A percentile compares a stretch with the other conserved stretches of the same genome.
Evolutionary conservation across 352 stramenopile genomes (phyloP).

Genomic region (Stephanocyclus meneghinianus): DNA sequence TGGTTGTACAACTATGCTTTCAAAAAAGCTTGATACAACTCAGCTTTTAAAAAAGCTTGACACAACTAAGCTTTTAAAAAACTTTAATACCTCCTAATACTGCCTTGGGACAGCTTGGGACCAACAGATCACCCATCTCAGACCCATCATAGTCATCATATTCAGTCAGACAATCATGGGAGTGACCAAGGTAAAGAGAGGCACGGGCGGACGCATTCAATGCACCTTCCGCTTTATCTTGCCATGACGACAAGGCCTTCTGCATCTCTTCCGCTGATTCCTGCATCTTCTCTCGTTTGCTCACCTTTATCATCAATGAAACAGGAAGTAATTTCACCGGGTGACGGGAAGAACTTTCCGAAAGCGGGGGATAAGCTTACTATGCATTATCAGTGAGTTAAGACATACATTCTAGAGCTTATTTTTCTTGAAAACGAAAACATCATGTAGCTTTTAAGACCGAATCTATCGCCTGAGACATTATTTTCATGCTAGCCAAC

Average conservation of each 20-base stretch:
- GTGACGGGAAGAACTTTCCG: conserved; percentile 80
- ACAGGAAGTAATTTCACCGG: conserved; percentile 62
- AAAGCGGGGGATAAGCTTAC: conserved; percentile 77
- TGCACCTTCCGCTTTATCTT: background rate
- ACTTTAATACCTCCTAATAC: no score
- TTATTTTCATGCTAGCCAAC: background rate
- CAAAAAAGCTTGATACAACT: no score
- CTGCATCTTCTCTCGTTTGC: background rate
- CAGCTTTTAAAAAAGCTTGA: no score
- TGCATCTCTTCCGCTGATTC: background rate
- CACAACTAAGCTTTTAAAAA: no score
- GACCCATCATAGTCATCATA: no score
- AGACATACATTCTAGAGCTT: background rate
- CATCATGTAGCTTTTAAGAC: background rate
- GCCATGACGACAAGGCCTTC: background rate
- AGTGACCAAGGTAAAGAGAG: conserved; percentile 36
- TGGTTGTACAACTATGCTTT: no score
- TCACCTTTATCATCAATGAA: background rate
- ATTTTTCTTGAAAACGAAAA: background rate
- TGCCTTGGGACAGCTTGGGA: no score
- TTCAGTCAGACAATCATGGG: conserved; percentile 24
- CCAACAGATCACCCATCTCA: no score
- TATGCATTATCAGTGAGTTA: conserved; percentile 77
- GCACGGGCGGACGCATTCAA: background rate
- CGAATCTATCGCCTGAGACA: background rate